Conservation (phyloP, 495 filamentous ascomycete species). For the Aspergillus conjunctus region DNA sequence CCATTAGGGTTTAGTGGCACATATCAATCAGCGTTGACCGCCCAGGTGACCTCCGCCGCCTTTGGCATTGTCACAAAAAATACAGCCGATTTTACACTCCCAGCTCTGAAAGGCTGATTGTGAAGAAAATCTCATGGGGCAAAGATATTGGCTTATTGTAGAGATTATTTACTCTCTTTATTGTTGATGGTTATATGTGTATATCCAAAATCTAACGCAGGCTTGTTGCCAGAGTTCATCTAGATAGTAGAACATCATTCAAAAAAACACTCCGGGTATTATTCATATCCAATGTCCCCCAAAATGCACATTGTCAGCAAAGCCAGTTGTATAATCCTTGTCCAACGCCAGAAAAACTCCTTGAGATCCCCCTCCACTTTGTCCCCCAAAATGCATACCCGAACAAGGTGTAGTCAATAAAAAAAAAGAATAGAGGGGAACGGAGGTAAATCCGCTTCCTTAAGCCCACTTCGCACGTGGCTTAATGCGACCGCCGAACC, state of each 20-base stretch:
- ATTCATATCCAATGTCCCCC: constrained; percentile 20
- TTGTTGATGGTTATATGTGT: neutral
- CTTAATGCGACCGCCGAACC: constrained; percentile 52
- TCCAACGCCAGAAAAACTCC: constrained; percentile 26
- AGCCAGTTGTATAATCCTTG: constrained; percentile 8
- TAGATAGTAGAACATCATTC: neutral
- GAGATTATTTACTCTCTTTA: neutral
- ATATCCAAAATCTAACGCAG: constrained; percentile 11
- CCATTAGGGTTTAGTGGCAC: constrained; percentile 25
- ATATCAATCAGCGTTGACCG: constrained; percentile 31
- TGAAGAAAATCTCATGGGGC: too few relatives aligned
- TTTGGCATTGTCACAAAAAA: neutral
- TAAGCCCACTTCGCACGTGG: neutral
- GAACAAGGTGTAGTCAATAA: constrained; percentile 3
- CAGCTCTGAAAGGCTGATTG: too few relatives aligned
- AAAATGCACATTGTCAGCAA: constrained; percentile 4
- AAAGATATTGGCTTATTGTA: too few relatives aligned
- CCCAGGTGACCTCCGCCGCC: constrained; percentile 8
- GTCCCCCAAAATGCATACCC: constrained; percentile 14
- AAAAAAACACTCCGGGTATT: constrained; percentile 19
- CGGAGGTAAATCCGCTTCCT: constrained; percentile 3
- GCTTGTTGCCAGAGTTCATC: constrained; percentile 2
- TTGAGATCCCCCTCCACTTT: constrained; percentile 22
- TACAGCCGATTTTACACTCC: neutral
- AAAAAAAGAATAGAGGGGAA: constrained; percentile 19